Base-by-base conservation (phyloP, 2,329 filamentous ascomycete genomes). In the Zymoseptoria tritici region DNA sequence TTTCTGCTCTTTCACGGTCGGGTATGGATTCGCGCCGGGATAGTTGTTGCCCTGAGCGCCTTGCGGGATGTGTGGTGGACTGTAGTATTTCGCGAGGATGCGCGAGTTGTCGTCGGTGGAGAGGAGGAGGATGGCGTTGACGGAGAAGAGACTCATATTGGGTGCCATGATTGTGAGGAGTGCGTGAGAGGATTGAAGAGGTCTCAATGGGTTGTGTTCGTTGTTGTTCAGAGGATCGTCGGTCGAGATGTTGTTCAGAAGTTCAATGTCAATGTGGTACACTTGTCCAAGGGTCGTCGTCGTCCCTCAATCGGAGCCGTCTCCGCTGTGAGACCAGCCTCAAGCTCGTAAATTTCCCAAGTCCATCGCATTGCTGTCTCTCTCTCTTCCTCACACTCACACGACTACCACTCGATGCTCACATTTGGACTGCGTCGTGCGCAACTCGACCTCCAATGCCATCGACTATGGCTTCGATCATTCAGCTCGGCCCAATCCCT, bases 61-160 rank as follows among this genome's bases (percentile, higher is more conserved):
- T 79, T 88, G 76, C 75, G 88, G 79, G 76, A 80, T 76, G 73
- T 90, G 87, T 61, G 87, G 87, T 64, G 86, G 81, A 63, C 80
- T 82, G 81, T 93, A 96, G 84, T 96, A 96, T 81, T 97, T 97
- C 72, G 91, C 85, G 75, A 96, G 91, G 78, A 97, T 90, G 75
- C 93, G 86, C 62, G 89, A 89, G 73, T 90, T 90, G 76, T 97
- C 93, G 77, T 96, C 91, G 62, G 87, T 87, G 71, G 88, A 74
- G 62, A 80, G 74, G 64, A 80, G 70, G 57, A 80, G 75, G 66
- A 81, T 79, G 29, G 79, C 79, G 66, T 79, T 78, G 66, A 82
- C 76, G 64, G 77, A 79, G 76, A 82, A 81, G 63, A 82, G 78
- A 54, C 79, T 80, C 68, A 82, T 78, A 56, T 80, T 80, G 62